Evolutionary conservation across 139 green algal species (phyloP).

Genomic region (Chlorella sp.): DNA sequence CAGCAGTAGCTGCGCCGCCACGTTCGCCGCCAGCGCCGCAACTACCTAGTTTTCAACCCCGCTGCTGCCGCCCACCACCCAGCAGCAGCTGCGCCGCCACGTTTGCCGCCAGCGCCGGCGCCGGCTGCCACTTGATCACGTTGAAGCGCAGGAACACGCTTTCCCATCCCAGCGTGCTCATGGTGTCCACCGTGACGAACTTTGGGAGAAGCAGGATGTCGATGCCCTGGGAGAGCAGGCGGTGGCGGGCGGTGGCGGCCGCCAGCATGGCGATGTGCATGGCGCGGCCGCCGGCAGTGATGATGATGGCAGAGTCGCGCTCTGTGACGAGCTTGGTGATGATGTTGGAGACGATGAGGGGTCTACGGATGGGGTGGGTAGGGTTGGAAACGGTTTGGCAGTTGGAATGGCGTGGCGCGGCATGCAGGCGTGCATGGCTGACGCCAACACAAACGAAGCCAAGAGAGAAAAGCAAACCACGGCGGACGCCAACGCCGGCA

Average conservation of each 20-base stretch:
- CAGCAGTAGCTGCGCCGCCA: too few relatives aligned
- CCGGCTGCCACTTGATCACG: conserved; percentile 14
- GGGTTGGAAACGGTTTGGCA: too few relatives aligned
- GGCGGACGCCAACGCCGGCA: too few relatives aligned
- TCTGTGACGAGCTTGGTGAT: conserved; percentile 38
- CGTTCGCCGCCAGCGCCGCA: too few relatives aligned
- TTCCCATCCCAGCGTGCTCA: conserved; percentile 36
- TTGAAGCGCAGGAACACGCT: conserved; percentile 37
- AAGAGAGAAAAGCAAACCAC: not conserved
- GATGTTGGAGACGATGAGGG: conserved; percentile 36
- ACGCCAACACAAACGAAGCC: too few relatives aligned
- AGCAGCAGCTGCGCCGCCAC: not conserved
- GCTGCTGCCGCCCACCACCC: too few relatives aligned
- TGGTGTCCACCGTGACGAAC: conserved; percentile 39
- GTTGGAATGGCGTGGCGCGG: too few relatives aligned
- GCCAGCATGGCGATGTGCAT: conserved; percentile 42
- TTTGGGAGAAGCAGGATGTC: conserved; percentile 30
- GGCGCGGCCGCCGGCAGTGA: conserved; percentile 34
- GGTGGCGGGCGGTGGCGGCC: conserved; percentile 23
- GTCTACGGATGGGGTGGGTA: too few relatives aligned
- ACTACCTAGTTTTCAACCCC: too few relatives aligned
- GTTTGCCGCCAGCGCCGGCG: not conserved
- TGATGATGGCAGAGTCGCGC: conserved; percentile 25
- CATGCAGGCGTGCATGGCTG: too few relatives aligned
- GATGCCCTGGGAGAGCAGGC: conserved; percentile 19